Base-by-base conservation (phyloP, 2,329 filamentous ascomycete species). In the Colletotrichum siamense region DNA sequence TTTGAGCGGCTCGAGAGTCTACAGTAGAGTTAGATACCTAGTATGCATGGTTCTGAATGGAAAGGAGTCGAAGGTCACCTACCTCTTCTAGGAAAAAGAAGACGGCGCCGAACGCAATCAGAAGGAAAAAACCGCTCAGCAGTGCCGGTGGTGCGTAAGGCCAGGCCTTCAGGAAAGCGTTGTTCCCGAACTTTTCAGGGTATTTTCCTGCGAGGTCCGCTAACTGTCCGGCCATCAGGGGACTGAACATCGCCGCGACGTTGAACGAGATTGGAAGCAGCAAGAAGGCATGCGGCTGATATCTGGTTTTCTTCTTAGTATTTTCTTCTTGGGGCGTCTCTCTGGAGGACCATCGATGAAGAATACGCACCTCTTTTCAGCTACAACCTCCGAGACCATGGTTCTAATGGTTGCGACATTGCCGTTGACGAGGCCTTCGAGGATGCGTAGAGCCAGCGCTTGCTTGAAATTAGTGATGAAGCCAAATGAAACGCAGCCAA, bases 401-500 rank as follows among this genome's bases (percentile, higher is more conserved):
- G 71, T 74, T 2, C 71, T 44, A 8, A 74, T 62, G 4, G 62
- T 70, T 10, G 67, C 71, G 5, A 65, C 59, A 24, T 70, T 74
- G 44, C 71, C 59, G 9, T 74, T 74, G 3, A 69, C 44, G 15
- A 70, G 44, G 6, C 71, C 71, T 32, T 74, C 59, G 5, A 74
- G 24, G 3, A 65, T 39, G 5, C 59, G 71, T 8, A 74, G 59
- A 1, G 68, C 61, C 6, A 74, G 24, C 2, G 71, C 71, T 36
- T 74, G 71, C 18, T 65, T 74, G 39, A 74, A 74, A 49, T 55
- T 74, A 10, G 71, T 65, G 22, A 74, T 71, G 34, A 74, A 74
- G 6, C 71, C 71, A 22, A 74, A 65, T 6, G 34, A 59, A 24
- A 70, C 49, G 55, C 59, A 59, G 15, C 67, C 67, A 15, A 71